Conservation (phyloP, 768 basidiomycete species). For the Mycena capillaripes region DNA sequence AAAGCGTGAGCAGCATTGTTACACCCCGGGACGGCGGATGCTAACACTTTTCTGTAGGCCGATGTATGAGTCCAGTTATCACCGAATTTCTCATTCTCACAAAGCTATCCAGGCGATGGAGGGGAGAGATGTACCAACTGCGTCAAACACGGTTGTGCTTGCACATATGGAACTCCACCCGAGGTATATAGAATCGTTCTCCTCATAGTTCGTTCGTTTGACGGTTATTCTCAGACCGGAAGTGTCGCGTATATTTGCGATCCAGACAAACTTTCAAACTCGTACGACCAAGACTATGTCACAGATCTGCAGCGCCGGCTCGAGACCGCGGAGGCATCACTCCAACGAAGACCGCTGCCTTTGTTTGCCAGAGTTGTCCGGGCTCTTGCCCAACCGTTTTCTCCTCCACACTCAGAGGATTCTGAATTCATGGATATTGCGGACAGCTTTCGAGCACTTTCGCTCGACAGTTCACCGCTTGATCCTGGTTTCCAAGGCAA, state of each 20-base stretch:
- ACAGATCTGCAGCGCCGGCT: neutral
- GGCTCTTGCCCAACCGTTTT: neutral
- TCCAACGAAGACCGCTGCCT: neutral
- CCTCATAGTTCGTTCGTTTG: neutral
- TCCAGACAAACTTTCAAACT: neutral
- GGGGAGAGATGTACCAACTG: neutral
- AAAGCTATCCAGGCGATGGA: neutral
- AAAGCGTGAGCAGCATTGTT: neutral
- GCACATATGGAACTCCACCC: slow-evolving; percentile 1
- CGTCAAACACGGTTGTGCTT: neutral
- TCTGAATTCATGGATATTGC: neutral
- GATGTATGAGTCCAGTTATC: neutral
- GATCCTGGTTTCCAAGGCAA: slow-evolving; percentile 18
- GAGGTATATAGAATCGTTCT: neutral
- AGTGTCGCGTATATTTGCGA: neutral
- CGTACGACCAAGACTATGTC: neutral
- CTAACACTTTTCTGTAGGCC: neutral
- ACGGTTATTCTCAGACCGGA: neutral
- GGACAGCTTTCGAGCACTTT: slow-evolving; percentile 4
- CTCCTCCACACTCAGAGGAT: neutral
- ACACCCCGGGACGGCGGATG: too few relatives aligned
- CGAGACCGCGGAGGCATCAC: neutral
- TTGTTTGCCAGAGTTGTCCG: neutral
- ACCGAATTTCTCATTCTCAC: neutral
- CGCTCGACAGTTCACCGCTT: neutral